These are phyloP conservation scores for Circinella minor DNA, from an alignment of 371 early-diverging fungal genomes.

Conservation along the genomic window DNA sequence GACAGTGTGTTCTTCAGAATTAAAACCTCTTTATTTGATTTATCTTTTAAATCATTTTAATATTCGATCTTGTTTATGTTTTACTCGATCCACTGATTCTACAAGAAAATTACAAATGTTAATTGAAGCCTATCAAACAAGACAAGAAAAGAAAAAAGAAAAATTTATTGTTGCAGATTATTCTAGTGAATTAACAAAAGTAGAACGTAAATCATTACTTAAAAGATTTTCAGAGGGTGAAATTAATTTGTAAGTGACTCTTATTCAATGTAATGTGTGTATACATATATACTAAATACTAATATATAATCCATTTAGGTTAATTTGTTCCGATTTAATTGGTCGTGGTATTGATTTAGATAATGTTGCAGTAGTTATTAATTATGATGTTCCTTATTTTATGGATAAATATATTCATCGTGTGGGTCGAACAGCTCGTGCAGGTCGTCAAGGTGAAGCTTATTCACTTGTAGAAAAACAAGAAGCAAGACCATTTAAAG, in stretches of 20 bases:
- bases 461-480: constrained; percentile 87
- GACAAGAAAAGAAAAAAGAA: constrained; percentile 24
- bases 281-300: background rate
- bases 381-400: constrained; percentile 91
- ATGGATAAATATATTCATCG: constrained; percentile 96
- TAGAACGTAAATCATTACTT: constrained; percentile 70
- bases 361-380: constrained; percentile 84
- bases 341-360: constrained; percentile 97
- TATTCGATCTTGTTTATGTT: constrained; percentile 77
- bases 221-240: constrained; percentile 73
- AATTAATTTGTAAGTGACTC: constrained; percentile 56
- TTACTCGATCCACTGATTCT: constrained; percentile 88
- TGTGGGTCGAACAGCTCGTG: constrained; percentile 98
- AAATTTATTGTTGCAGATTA: constrained; percentile 72
- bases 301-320: constrained; percentile 30
- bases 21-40: constrained; percentile 79
- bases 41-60: constrained; percentile 73
- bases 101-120: constrained; percentile 79
- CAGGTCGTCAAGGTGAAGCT: constrained; percentile 89
- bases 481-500: constrained; percentile 77
- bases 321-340: constrained; percentile 94
- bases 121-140: constrained; percentile 59
- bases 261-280: background rate
- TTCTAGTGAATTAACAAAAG: constrained; percentile 80
- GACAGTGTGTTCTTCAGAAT: constrained; percentile 61